These are phyloP conservation scores for Fusarium sp. DNA, from an alignment of 2,329 filamentous ascomycete genomes.

Conservation along the genomic window DNA sequence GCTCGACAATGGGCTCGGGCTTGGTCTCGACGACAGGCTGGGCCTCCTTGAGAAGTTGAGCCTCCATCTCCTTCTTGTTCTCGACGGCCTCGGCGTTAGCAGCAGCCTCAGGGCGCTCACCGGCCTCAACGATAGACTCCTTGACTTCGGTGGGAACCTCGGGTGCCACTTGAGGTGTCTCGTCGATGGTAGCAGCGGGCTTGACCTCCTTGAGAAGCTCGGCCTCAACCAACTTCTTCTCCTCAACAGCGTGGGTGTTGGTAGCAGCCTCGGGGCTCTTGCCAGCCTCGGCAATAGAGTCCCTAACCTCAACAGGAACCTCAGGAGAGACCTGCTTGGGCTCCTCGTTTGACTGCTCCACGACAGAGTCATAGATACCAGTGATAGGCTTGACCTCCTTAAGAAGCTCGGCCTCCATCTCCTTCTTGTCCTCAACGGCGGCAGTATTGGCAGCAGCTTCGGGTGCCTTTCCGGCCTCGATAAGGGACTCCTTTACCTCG, in stretches of 20 bases:
- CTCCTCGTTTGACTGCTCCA: slow-evolving; percentile 40
- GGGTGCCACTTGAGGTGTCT: slow-evolving; percentile 58
- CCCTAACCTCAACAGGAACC: slow-evolving; percentile 68
- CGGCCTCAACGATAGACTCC: slow-evolving; percentile 69
- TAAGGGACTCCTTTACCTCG: slow-evolving; percentile 69
- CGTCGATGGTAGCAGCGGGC: slow-evolving; percentile 54
- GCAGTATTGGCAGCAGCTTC: slow-evolving; percentile 78
- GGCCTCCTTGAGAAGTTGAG: slow-evolving; percentile 77
- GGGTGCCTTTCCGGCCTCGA: slow-evolving; percentile 69
- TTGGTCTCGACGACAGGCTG: slow-evolving; percentile 73
- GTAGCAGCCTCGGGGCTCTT: slow-evolving; percentile 75
- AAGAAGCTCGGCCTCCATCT: slow-evolving; percentile 79
- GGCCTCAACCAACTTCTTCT: slow-evolving; percentile 78
- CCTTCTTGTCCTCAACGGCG: slow-evolving; percentile 80
- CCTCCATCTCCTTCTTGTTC: slow-evolving; percentile 81
- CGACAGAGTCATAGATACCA: slow-evolving; percentile 38
- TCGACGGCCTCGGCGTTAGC: slow-evolving; percentile 75
- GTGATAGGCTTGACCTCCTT: slow-evolving; percentile 66
- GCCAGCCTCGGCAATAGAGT: slow-evolving; percentile 77
- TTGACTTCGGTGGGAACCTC: slow-evolving; percentile 68
- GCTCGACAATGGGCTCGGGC: slow-evolving; percentile 42
- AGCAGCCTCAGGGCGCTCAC: slow-evolving; percentile 77
- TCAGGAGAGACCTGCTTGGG: slow-evolving; percentile 53
- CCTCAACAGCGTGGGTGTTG: slow-evolving; percentile 72
- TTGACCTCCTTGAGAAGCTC: slow-evolving; percentile 77